phyloP scores from a whole-genome alignment of 352 stramenopile genomes.

The Pythium dissimile region DNA sequence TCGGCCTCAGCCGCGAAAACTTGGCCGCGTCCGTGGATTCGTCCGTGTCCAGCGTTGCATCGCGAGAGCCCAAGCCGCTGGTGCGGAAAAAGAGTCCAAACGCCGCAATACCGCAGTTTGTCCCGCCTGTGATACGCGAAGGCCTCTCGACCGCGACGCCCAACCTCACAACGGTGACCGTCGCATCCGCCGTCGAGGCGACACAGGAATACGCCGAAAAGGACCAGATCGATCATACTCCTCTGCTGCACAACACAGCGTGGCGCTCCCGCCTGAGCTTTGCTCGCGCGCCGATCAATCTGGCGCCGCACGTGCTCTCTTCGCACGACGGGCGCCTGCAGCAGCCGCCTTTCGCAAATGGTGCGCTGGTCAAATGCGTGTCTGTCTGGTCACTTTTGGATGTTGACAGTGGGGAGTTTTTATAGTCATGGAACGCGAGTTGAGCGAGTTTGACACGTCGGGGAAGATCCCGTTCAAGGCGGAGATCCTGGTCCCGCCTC shows the following conservation, averaged over 20 bases:
- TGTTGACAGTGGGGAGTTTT: neutral
- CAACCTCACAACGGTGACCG: conserved; percentile 16
- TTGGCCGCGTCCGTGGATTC: neutral
- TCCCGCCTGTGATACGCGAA: conserved; percentile 2
- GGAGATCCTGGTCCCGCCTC: neutral
- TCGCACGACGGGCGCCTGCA: neutral
- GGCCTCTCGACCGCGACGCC: conserved; percentile 1
- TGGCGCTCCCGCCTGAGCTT: conserved; percentile 26
- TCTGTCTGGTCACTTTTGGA: neutral
- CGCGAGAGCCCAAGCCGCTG: neutral
- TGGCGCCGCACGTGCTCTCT: too few relatives aligned
- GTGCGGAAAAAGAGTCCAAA: neutral
- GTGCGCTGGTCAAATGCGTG: too few relatives aligned
- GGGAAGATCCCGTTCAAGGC: neutral
- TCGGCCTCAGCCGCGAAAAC: conserved; percentile 3
- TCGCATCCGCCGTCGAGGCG: neutral
- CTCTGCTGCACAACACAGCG: conserved; percentile 22
- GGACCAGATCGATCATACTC: conserved; percentile 2
- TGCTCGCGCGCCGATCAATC: conserved; percentile 21
- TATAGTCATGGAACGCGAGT: conserved; percentile 7
- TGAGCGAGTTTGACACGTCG: conserved; percentile 2
- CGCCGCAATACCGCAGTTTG: neutral
- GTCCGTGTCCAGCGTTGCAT: neutral
- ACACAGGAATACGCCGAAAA: neutral
- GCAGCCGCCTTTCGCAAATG: neutral